Percentiles rank a stretch among this genome's conserved stretches.
These are phyloP conservation scores for Escovopsis weberi DNA, from an alignment of 2,329 filamentous ascomycete genomes.

Conservation along the genomic window DNA sequence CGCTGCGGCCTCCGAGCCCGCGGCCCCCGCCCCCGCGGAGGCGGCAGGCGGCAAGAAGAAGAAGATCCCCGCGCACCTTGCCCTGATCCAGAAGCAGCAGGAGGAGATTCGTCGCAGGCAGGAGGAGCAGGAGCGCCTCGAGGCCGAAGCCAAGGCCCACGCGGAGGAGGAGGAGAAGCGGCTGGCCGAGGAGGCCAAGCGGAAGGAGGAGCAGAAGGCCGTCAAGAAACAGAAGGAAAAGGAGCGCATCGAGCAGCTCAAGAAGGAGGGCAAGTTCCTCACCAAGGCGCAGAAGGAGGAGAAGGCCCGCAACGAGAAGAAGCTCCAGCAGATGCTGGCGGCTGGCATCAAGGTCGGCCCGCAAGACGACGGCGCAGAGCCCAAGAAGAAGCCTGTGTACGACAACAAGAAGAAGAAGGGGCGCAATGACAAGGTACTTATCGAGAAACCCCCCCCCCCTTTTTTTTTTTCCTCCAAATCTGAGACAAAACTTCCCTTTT, in stretches of 20 bases:
- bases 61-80: conserved; percentile 67
- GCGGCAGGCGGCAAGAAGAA: conserved; percentile 61
- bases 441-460: too few relatives aligned
- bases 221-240: conserved; percentile 77
- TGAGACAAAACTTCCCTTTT: not conserved
- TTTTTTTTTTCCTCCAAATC: too few relatives aligned
- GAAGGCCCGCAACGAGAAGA: conserved; percentile 63
- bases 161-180: conserved; percentile 50
- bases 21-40: conserved; percentile 22
- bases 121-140: conserved; percentile 48
- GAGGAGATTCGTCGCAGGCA: conserved; percentile 54
- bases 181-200: conserved; percentile 53
- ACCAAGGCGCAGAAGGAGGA: conserved; percentile 78
- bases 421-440: conserved; percentile 38
- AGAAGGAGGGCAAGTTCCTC: conserved; percentile 75
- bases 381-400: conserved; percentile 65
- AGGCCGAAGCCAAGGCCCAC: conserved; percentile 49
- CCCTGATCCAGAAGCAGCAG: conserved; percentile 66
- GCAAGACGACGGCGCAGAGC: conserved; percentile 34
- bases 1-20: conserved; percentile 31
- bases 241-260: conserved; percentile 72
- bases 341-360: conserved; percentile 61
- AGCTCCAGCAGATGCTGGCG: conserved; percentile 73
- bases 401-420: conserved; percentile 71
- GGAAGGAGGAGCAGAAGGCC: conserved; percentile 57